Conservation (phyloP, 2,329 filamentous ascomycete species). For the Nemania bipapillata region DNA sequence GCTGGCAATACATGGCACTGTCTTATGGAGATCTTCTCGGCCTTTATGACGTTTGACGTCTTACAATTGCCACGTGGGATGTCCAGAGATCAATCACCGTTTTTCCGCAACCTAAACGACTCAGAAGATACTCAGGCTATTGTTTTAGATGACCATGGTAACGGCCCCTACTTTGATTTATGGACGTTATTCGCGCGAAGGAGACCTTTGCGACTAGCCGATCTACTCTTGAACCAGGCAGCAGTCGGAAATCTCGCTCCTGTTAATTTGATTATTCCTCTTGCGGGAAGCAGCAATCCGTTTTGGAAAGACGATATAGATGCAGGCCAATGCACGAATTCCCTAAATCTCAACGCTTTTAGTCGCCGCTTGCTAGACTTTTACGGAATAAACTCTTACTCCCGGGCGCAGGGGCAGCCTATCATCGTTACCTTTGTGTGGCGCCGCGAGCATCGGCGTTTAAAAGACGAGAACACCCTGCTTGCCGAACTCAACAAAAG, state of each 20-base stretch:
- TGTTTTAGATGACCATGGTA: slow-evolving; percentile 50
- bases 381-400: slow-evolving; percentile 42
- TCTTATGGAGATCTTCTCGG: slow-evolving; percentile 52
- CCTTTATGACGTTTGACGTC: slow-evolving; percentile 51
- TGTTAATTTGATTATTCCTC: slow-evolving; percentile 54
- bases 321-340: slow-evolving; percentile 48
- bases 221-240: slow-evolving; percentile 37
- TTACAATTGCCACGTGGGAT: slow-evolving; percentile 47
- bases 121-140: slow-evolving; percentile 50
- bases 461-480: slow-evolving; percentile 48
- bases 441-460: slow-evolving; percentile 49
- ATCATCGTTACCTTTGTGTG: slow-evolving; percentile 53
- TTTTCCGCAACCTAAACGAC: slow-evolving; percentile 40
- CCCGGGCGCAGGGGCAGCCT: slow-evolving; percentile 28
- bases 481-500: slow-evolving; percentile 44
- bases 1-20: slow-evolving; percentile 52
- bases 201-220: slow-evolving; percentile 47
- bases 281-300: slow-evolving; percentile 56
- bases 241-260: slow-evolving; percentile 29
- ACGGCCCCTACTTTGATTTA: slow-evolving; percentile 54
- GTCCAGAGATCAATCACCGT: slow-evolving; percentile 31
- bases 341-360: slow-evolving; percentile 51
- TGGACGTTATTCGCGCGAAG: slow-evolving; percentile 53
- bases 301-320: slow-evolving; percentile 58
- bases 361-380: slow-evolving; percentile 49